phyloP scores from a whole-genome alignment of 306 rosid genomes.

The barrel medic (Medicago truncatula) region MtrunA17r5.0-ANR NC_053045.1:11557001-11557500 shows the following conservation, averaged over 20 bases:
- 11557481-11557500: neutral
- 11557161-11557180: neutral
- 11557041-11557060: neutral
- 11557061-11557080: neutral
- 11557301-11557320: neutral
- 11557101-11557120: neutral
- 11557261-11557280: neutral
- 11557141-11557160: neutral
- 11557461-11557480: neutral
- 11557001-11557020: neutral
- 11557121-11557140: neutral
- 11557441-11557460: neutral
- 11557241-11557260: neutral
- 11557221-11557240: neutral
- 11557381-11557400: neutral
- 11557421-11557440: neutral
- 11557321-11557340: neutral
- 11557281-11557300: neutral
- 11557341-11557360: neutral
- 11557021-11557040: neutral
- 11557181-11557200: neutral
- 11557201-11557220: neutral
- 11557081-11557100: neutral
- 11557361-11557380: neutral
- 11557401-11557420: neutral